phyloP scores from a whole-genome alignment of 257 asterid genomes.

The Eucommia ulmoides region DNA sequence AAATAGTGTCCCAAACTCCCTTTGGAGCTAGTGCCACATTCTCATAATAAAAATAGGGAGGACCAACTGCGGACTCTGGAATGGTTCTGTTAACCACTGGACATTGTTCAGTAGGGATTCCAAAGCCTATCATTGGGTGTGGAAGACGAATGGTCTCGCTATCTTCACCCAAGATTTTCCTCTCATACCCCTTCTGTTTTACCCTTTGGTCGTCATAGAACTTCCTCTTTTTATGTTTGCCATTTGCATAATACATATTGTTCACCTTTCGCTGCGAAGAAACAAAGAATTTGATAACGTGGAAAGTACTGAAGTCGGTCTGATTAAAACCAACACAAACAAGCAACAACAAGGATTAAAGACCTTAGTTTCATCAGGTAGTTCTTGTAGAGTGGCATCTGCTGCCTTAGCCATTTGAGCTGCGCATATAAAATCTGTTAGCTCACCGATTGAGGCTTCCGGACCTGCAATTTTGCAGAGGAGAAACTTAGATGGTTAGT shows the following conservation, averaged over 20 bases:
- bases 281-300: not conserved
- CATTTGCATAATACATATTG: not conserved
- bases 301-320: not conserved
- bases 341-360: not conserved
- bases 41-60: slow-evolving; percentile 36
- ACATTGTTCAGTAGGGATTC: slow-evolving; percentile 17
- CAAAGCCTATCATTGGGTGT: slow-evolving; percentile 33
- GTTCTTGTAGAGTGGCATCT: slow-evolving; percentile 31
- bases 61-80: slow-evolving; percentile 27
- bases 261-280: slow-evolving; percentile 1
- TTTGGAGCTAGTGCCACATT: slow-evolving; percentile 36
- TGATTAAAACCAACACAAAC: not conserved
- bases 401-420: slow-evolving; percentile 74
- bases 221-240: not conserved
- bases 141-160: slow-evolving; percentile 22
- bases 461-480: slow-evolving; percentile 32
- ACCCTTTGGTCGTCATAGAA: not conserved
- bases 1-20: slow-evolving; percentile 32
- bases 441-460: slow-evolving; percentile 35
- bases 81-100: slow-evolving; percentile 11
- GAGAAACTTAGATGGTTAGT: not conserved
- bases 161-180: slow-evolving; percentile 6
- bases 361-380: slow-evolving; percentile 43
- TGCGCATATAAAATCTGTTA: slow-evolving; percentile 62
- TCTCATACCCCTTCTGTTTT: slow-evolving; percentile 5